These are phyloP conservation scores for Cystobasidium tubakii DNA, from an alignment of 768 basidiomycete species.

Conservation along the genomic window DNA sequence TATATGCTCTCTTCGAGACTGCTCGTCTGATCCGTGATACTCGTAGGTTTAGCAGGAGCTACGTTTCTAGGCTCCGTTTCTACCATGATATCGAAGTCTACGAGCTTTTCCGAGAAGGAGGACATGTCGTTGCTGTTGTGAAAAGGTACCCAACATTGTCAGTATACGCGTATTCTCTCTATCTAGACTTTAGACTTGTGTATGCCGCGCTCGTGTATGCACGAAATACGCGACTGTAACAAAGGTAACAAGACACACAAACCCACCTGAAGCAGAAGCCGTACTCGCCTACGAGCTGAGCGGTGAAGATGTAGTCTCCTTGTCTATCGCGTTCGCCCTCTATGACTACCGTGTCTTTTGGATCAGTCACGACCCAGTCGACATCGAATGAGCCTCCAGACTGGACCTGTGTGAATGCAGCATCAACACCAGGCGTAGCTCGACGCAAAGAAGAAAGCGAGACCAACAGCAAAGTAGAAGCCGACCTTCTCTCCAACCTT, in stretches of 20 bases:
- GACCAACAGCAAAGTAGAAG: constrained; percentile 49
- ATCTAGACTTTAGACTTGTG: not conserved
- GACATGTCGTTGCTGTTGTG: constrained; percentile 72
- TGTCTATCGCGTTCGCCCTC: constrained; percentile 84
- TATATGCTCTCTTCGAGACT: constrained; percentile 93
- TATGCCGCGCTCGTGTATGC: not conserved
- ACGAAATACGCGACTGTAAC: too few relatives aligned
- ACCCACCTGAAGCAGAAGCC: constrained; percentile 75
- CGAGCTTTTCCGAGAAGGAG: constrained; percentile 83
- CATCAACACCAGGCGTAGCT: too few relatives aligned
- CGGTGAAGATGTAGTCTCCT: constrained; percentile 95
- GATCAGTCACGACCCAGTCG: constrained; percentile 87
- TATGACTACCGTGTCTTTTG: constrained; percentile 76
- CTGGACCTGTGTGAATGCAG: constrained; percentile 62
- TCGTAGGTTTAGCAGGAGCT: constrained; percentile 77
- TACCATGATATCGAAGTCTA: constrained; percentile 94
- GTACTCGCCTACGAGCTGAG: constrained; percentile 64
- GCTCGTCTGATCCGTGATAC: constrained; percentile 85
- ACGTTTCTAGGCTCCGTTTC: constrained; percentile 91
- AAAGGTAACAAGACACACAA: not conserved
- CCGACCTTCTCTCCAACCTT: constrained; percentile 88
- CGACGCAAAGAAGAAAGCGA: constrained; percentile 33
- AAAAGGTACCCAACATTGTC: too few relatives aligned
- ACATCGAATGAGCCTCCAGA: constrained; percentile 95
- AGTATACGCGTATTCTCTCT: too few relatives aligned